Percentiles rank a stretch among this genome's conserved stretches.
These are phyloP conservation scores for Endogone sp. DNA, from an alignment of 192 early-diverging fungal genomes.

Conservation along the genomic window DNA sequence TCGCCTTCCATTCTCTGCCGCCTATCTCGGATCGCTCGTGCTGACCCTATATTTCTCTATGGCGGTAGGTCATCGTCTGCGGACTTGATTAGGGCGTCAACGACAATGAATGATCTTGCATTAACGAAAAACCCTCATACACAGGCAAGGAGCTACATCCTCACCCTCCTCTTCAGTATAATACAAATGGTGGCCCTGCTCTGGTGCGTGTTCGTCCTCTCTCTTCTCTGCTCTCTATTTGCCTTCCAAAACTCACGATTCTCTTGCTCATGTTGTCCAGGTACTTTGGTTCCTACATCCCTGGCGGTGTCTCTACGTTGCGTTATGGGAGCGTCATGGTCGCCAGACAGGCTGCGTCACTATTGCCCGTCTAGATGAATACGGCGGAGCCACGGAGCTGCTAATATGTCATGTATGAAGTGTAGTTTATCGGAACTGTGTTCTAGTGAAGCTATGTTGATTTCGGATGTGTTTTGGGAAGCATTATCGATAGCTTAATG, in stretches of 20 bases:
- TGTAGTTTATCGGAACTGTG: too few relatives aligned
- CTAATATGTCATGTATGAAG: too few relatives aligned
- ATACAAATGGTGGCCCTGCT: conserved; percentile 77
- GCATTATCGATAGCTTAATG: too few relatives aligned
- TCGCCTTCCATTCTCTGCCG: conserved; percentile 73
- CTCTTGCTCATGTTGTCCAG: too few relatives aligned
- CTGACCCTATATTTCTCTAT: conserved; percentile 84
- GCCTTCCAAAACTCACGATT: not conserved
- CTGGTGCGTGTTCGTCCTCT: conserved; percentile 52
- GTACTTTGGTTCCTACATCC: conserved; percentile 77
- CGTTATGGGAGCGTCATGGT: conserved; percentile 48
- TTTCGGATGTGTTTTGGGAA: too few relatives aligned
- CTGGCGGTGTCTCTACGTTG: conserved; percentile 61
- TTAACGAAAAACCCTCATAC: too few relatives aligned
- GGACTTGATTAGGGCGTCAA: too few relatives aligned
- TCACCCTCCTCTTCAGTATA: conserved; percentile 75
- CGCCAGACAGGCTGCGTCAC: conserved; percentile 25
- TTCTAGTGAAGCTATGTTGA: too few relatives aligned
- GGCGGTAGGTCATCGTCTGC: conserved; percentile 46
- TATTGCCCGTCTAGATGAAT: conserved; percentile 30
- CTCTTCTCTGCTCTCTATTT: not conserved
- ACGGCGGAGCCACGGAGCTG: too few relatives aligned
- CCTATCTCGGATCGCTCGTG: conserved; percentile 79
- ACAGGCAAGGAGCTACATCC: conserved; percentile 57
- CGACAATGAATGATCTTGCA: too few relatives aligned